These are phyloP conservation scores for Vararia minispora DNA, from an alignment of 768 basidiomycete species.

Conservation along the genomic window DNA sequence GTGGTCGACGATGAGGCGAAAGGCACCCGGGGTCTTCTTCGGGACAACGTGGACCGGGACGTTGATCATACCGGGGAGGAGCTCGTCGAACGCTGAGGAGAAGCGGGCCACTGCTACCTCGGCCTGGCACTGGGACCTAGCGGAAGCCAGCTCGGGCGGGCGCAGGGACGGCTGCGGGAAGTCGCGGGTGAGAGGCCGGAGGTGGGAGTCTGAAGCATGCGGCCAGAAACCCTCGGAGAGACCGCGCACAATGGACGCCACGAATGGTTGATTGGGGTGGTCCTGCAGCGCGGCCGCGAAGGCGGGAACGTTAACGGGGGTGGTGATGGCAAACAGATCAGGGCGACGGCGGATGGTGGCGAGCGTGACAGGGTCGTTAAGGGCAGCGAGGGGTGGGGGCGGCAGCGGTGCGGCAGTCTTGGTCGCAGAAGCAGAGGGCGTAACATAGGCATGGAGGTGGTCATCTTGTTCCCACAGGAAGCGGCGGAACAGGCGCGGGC, in stretches of 20 bases:
- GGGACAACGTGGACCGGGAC: conserved; percentile 29
- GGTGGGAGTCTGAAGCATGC: too few relatives aligned
- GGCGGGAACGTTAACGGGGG: conserved; percentile 23
- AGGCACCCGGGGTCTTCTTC: conserved; percentile 15
- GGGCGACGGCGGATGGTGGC: conserved; percentile 19
- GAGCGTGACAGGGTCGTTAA: conserved; percentile 8
- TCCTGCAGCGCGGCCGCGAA: conserved; percentile 18
- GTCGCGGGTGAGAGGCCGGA: conserved; percentile 17
- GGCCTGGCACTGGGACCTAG: conserved; percentile 7
- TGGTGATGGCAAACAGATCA: conserved; percentile 25
- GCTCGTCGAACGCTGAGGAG: conserved; percentile 20
- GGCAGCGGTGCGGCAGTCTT: conserved; percentile 11
- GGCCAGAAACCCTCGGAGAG: conserved; percentile 37
- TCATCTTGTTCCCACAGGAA: conserved; percentile 10
- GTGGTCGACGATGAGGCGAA: conserved; percentile 28
- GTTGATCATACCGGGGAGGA: conserved; percentile 33
- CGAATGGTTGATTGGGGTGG: conserved; percentile 29
- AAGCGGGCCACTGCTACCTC: conserved; percentile 13
- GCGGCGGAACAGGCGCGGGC: conserved; percentile 7
- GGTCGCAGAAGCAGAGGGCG: conserved; percentile 9
- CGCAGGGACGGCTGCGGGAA: conserved; percentile 3
- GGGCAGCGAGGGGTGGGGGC: conserved; percentile 2
- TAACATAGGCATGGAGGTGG: conserved; percentile 12
- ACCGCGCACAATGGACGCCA: conserved; percentile 20
- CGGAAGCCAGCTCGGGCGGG: not conserved